Evolutionary conservation across 305 asterid genomes (phyloP), one percentile per base, ranked within the genome.

Genomic region (Fraxinus greggii): DNA sequence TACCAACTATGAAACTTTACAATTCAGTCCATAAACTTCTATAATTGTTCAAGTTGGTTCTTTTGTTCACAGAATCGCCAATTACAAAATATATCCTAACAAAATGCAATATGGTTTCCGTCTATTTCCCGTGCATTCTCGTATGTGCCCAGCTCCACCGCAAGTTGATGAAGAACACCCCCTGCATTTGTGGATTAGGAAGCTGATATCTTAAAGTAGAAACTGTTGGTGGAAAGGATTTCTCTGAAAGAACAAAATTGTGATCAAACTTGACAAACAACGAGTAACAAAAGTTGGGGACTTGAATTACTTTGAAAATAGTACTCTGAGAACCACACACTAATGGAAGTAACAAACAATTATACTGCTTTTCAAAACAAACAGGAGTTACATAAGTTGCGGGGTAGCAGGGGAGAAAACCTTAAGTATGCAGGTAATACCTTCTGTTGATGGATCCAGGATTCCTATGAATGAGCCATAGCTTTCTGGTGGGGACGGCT

Each of bases 361-460:
- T 23, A 51, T 51, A 17, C 61, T 51, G 63, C 7, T 54, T 54
- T n/a, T 54, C 63, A 54, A n/a, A 54, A 54, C 24, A 19, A n/a
- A 54, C 26, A 5, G 10, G 63, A n/a, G 63, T 51, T 51, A 51
- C 23, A 17, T 5, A 51, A 17, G 63, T 51, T 51, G 8, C 63
- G 5, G 63, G 63, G 63, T 54, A 54, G 63, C 63, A 54, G 13
- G 28, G 28, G 28, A 56, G 67, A 21, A 21, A 56, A 54, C 65
- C 13, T 6, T 0, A 19, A 19, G 28, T 21, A 56, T 21, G 28
- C 13, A 56, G 67, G 13, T 21, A 19, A 56, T 56, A 89, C 92
- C 92, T 90, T 91, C 92, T 48, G 93, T 89, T 2, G 90, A 85
- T 45, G 93, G 92, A 87, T 92, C 93, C 87, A 92, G 86, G 83